Evolutionary conservation across 768 basidiomycete species (phyloP).

Genomic region (Suillus spraguei): DNA sequence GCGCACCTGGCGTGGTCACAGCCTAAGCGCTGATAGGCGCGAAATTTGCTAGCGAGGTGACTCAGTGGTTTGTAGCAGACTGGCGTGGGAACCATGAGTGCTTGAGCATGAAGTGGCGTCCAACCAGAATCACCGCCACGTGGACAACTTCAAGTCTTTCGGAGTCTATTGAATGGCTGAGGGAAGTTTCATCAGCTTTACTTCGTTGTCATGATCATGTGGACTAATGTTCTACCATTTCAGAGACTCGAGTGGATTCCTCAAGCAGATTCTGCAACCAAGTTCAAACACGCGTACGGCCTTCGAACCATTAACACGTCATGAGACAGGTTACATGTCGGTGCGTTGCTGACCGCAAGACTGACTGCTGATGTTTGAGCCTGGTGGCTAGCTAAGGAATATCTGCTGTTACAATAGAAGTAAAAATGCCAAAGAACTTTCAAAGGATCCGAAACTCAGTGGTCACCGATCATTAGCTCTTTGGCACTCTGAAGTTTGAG

Average conservation of each 20-base stretch:
- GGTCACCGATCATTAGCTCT: too few species aligned
- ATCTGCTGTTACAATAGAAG: too few species aligned
- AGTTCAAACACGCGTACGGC: not conserved
- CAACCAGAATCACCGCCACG: too few species aligned
- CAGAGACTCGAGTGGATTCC: not conserved
- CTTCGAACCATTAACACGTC: too few species aligned
- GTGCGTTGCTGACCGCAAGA: not conserved
- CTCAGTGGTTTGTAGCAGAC: not conserved
- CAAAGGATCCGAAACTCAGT: not conserved
- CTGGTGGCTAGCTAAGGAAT: not conserved
- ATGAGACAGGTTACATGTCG: not conserved
- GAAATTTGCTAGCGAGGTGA: too few species aligned
- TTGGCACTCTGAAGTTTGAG: too few species aligned
- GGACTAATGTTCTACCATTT: not conserved
- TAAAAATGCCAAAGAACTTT: not conserved
- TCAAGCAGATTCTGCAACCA: not conserved
- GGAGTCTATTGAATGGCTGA: too few species aligned
- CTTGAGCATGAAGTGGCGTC: too few species aligned
- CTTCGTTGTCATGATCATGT: not conserved
- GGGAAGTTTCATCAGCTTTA: too few species aligned
- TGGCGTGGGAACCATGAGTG: conserved; percentile 1
- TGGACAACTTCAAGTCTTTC: too few species aligned
- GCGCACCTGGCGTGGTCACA: not conserved
- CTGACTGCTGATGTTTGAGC: not conserved
- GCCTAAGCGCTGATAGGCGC: not conserved